Evolutionary conservation across 108 stramenopile genomes (phyloP).

Genomic region (Cylindrotheca closterium): DNA sequence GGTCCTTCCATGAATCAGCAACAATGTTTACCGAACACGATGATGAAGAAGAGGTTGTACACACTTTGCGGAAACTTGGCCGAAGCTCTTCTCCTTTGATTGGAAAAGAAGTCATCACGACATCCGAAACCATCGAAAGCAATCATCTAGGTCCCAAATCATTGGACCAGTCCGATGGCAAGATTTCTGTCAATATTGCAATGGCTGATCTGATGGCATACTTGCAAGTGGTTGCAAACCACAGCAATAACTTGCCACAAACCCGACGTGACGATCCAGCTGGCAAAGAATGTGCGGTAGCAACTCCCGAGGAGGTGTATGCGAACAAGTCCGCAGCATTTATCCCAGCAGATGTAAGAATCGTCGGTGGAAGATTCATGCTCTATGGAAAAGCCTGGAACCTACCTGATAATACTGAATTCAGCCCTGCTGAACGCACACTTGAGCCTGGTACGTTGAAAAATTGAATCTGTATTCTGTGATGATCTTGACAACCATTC

Average conservation of each 20-base stretch:
- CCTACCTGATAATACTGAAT: slow-evolving; percentile 76
- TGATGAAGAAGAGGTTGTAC: too few species aligned
- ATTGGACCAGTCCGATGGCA: slow-evolving; percentile 38
- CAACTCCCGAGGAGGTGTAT: slow-evolving; percentile 73
- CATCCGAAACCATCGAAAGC: slow-evolving; percentile 16
- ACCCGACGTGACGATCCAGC: slow-evolving; percentile 87
- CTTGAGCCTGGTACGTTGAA: slow-evolving; percentile 52
- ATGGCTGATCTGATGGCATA: slow-evolving; percentile 90
- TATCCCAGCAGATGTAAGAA: slow-evolving; percentile 77
- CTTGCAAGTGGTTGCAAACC: slow-evolving; percentile 83
- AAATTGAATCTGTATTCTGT: neutral
- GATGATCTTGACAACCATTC: neutral
- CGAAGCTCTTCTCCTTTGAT: neutral
- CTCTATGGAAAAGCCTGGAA: slow-evolving; percentile 80
- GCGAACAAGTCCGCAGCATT: slow-evolving; percentile 80
- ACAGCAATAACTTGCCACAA: slow-evolving; percentile 74
- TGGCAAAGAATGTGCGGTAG: slow-evolving; percentile 54
- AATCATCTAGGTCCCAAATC: slow-evolving; percentile 14
- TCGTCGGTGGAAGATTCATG: slow-evolving; percentile 70
- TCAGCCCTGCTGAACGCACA: slow-evolving; percentile 53
- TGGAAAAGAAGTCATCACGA: neutral
- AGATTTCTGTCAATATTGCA: slow-evolving; percentile 63
- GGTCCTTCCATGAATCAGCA: too few species aligned
- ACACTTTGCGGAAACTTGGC: too few species aligned
- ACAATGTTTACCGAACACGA: too few species aligned